Percentiles rank a stretch among this genome's conserved stretches.
These are phyloP conservation scores for Medicago truncatula DNA, from an alignment of 306 rosid genomes.

Conservation along the genomic window DNA sequence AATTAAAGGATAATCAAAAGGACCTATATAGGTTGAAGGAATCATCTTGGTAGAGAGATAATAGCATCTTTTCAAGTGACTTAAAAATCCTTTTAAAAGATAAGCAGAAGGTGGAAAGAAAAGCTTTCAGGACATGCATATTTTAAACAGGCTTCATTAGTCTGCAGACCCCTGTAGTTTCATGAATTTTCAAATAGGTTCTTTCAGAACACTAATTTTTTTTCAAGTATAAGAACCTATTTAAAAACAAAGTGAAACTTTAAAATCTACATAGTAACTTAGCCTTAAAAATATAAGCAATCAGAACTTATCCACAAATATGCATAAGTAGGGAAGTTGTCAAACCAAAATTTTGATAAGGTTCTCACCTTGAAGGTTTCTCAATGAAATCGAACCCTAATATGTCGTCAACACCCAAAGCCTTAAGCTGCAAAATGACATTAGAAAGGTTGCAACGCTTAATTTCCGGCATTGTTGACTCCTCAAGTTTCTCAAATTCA, in stretches of 20 bases:
- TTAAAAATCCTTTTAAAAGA: background rate
- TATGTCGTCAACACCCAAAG: slow-evolving; percentile 86
- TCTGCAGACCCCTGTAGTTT: background rate
- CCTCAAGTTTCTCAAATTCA: slow-evolving; percentile 85
- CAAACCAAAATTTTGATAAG: slow-evolving; percentile 30
- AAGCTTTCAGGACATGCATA: background rate
- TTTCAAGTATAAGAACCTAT: background rate
- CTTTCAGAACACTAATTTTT: background rate
- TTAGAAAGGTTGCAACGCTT: slow-evolving; percentile 89
- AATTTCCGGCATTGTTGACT: slow-evolving; percentile 91
- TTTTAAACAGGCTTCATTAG: background rate
- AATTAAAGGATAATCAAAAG: slow-evolving; percentile 1
- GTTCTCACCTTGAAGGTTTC: slow-evolving; percentile 78
- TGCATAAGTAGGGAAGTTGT: slow-evolving; percentile 28
- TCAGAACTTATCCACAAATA: slow-evolving; percentile 19
- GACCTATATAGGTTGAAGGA: background rate
- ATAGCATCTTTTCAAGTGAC: slow-evolving; percentile 8
- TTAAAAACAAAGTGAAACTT: slow-evolving; percentile 13
- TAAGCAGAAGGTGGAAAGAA: background rate
- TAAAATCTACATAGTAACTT: slow-evolving; percentile 17
- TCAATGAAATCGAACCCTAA: slow-evolving; percentile 92
- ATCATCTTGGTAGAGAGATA: slow-evolving; percentile 7
- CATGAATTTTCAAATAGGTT: slow-evolving; percentile 3
- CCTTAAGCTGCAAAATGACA: slow-evolving; percentile 94
- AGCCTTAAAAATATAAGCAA: slow-evolving; percentile 27